These are phyloP conservation scores for Brachypodium distachyon DNA, from an alignment of 202 grass and related monocot genomes.

Conservation along the genomic window DNA sequence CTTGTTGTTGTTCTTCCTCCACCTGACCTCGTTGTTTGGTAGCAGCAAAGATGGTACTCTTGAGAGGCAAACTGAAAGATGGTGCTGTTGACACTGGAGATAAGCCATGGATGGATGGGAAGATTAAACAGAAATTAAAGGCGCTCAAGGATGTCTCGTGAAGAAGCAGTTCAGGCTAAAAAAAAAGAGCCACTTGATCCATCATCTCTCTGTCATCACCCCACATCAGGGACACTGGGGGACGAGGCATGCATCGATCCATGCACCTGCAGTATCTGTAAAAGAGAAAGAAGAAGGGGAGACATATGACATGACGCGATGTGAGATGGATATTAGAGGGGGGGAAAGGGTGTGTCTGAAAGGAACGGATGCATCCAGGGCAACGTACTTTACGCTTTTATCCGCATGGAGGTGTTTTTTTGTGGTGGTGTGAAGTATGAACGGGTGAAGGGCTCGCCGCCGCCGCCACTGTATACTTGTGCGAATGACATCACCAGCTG, in stretches of 20 bases:
- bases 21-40: background rate
- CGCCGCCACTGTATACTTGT: background rate
- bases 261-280: background rate
- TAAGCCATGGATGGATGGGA: constrained; percentile 9
- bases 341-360: constrained; percentile 1
- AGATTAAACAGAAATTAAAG: constrained; percentile 39
- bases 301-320: constrained; percentile 20
- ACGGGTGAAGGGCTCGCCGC: background rate
- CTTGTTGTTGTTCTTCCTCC: background rate
- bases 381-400: background rate
- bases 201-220: background rate
- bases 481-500: constrained; percentile 38
- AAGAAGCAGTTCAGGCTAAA: constrained; percentile 56
- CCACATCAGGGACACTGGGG: background rate
- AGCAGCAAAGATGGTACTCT: background rate
- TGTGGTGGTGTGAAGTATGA: background rate
- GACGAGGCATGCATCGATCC: background rate
- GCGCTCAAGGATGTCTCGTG: constrained; percentile 79
- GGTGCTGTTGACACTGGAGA: constrained; percentile 17
- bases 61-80: background rate
- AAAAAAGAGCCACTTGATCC: constrained; percentile 35
- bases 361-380: background rate
- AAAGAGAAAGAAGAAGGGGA: background rate
- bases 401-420: background rate
- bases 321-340: background rate